These are phyloP conservation scores for Pharus latifolius DNA, from an alignment of 176 grass and related monocot genomes.

Conservation along the genomic window DNA sequence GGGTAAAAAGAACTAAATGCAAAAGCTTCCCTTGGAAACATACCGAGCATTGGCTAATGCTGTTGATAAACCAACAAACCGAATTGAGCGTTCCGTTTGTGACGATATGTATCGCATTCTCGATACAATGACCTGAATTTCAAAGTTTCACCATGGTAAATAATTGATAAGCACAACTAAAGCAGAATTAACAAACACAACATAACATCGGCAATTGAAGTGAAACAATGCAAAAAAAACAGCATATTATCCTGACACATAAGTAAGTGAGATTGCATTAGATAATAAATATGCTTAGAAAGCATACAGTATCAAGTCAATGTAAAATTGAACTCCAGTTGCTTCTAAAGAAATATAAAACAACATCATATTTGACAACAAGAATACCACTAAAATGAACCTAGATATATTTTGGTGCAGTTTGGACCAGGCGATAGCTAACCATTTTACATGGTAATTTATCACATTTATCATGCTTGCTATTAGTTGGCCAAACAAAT, in stretches of 20 bases:
- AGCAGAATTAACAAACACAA: constrained; percentile 1
- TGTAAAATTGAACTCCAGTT: too few species aligned
- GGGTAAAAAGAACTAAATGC: not conserved
- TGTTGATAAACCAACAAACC: constrained; percentile 94
- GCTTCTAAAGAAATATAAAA: too few species aligned
- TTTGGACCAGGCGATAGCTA: too few species aligned
- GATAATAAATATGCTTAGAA: too few species aligned
- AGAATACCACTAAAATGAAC: too few species aligned
- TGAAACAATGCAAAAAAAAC: not conserved
- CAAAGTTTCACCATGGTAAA: constrained; percentile 10
- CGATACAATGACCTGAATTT: constrained; percentile 88
- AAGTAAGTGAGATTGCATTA: constrained; percentile 2
- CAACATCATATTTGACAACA: too few species aligned
- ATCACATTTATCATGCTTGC: too few species aligned
- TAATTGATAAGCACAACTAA: constrained; percentile 3
- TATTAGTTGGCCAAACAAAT: too few species aligned
- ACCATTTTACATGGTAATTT: too few species aligned
- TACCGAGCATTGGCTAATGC: constrained; percentile 93
- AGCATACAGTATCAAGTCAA: too few species aligned
- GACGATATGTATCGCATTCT: constrained; percentile 99
- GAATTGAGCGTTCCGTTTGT: constrained; percentile 74
- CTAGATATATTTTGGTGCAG: too few species aligned
- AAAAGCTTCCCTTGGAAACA: constrained; percentile 10
- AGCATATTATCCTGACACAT: not conserved
- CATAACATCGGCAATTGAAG: not conserved